A percentile compares a stretch with the other conserved stretches of the same genome.
Evolutionary conservation across 2,329 filamentous ascomycete species (phyloP).

Genomic region (Nigrograna mackinnonii): DNA sequence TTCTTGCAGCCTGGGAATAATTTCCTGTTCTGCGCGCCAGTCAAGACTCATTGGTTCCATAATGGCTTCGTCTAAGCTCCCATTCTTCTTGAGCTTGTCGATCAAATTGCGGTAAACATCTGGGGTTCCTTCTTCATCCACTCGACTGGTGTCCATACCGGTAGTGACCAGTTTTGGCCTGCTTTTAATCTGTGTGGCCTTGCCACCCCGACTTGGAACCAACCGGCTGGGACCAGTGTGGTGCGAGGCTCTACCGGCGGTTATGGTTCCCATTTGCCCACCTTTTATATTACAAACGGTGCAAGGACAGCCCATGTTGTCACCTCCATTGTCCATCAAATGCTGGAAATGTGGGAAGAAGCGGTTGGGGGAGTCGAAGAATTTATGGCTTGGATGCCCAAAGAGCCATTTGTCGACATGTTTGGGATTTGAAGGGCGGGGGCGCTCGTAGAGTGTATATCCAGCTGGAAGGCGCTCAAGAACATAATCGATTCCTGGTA

Average conservation of each 20-base stretch:
- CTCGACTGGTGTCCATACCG: constrained; percentile 23
- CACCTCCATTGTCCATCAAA: constrained; percentile 54
- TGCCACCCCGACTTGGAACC: too few species aligned
- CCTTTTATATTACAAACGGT: constrained; percentile 46
- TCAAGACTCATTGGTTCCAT: constrained; percentile 57
- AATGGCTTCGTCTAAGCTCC: constrained; percentile 49
- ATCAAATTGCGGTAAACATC: constrained; percentile 58
- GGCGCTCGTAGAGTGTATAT: constrained; percentile 56
- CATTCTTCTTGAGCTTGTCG: constrained; percentile 49
- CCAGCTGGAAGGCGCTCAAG: constrained; percentile 59
- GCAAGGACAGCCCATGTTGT: constrained; percentile 52
- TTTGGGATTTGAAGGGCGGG: constrained; percentile 42
- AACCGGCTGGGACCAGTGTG: too few species aligned
- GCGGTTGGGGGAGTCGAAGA: constrained; percentile 57
- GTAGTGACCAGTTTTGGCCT: constrained; percentile 14
- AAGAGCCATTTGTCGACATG: constrained; percentile 60
- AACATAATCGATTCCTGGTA: constrained; percentile 47
- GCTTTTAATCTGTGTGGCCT: not conserved
- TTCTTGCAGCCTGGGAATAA: constrained; percentile 43
- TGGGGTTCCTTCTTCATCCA: constrained; percentile 58
- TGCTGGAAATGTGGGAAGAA: constrained; percentile 63
- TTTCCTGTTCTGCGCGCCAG: constrained; percentile 56
- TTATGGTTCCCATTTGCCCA: constrained; percentile 15
- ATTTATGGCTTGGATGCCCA: constrained; percentile 56
- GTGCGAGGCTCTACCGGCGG: not conserved